Evolutionary conservation across 2,329 filamentous ascomycete species (phyloP).

Genomic region (Neopestalotiopsis sp.): DNA sequence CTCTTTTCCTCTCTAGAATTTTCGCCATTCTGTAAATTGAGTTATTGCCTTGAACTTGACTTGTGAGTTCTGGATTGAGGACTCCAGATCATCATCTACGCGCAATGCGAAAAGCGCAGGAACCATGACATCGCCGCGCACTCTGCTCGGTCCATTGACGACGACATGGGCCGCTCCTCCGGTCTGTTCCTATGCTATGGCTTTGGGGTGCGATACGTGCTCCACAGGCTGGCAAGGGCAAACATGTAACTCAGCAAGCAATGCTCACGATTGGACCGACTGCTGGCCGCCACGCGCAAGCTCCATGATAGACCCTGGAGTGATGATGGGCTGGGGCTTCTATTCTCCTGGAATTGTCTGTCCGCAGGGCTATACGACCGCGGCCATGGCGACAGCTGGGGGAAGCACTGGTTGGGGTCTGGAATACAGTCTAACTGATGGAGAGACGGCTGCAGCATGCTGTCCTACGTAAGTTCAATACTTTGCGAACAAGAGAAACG

Average conservation of each 20-base stretch:
- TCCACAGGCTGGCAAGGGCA: conserved; percentile 26
- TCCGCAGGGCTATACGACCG: conserved; percentile 27
- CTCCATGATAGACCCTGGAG: conserved; percentile 20
- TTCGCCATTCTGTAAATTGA: neutral
- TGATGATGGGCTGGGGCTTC: conserved; percentile 27
- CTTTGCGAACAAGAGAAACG: too few species aligned
- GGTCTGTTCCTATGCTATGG: conserved; percentile 28
- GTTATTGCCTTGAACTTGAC: too few species aligned
- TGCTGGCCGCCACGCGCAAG: conserved; percentile 29
- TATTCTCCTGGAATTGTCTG: conserved; percentile 30
- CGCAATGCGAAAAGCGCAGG: neutral
- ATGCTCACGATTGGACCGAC: conserved; percentile 25
- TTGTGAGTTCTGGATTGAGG: neutral
- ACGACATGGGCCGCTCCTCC: conserved; percentile 25
- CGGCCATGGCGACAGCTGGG: conserved; percentile 24
- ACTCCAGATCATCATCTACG: neutral
- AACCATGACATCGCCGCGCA: conserved; percentile 18
- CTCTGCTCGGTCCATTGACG: conserved; percentile 28
- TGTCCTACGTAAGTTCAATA: conserved; percentile 18
- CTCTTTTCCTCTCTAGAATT: neutral
- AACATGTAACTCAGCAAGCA: conserved; percentile 23
- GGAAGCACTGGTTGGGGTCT: conserved; percentile 14
- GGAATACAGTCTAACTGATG: conserved; percentile 10
- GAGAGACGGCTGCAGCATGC: conserved; percentile 21
- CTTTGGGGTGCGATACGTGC: conserved; percentile 24